Evolutionary conservation across 2,329 filamentous ascomycete species (phyloP).

Genomic region (Cadophora sp.): DNA sequence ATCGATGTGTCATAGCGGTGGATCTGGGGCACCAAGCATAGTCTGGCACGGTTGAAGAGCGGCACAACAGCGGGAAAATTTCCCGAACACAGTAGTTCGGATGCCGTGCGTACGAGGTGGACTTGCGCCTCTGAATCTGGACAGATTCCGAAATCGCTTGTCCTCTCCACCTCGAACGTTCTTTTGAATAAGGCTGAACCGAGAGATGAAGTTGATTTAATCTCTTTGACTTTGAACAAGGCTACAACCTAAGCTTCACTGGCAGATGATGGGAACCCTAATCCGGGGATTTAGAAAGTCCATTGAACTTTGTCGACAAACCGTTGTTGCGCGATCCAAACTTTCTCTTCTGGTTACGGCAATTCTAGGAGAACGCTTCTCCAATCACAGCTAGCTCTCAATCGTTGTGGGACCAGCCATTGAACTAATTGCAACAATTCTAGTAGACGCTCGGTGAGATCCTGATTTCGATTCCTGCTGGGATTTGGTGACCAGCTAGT

Average conservation of each 20-base stretch:
- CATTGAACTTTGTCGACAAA: conserved; percentile 9
- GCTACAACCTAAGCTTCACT: conserved; percentile 11
- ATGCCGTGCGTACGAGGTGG: background rate
- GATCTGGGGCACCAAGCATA: conserved; percentile 8
- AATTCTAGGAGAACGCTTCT: background rate
- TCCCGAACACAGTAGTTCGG: background rate
- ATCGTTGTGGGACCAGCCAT: background rate
- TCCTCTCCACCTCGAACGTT: background rate
- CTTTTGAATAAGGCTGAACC: background rate
- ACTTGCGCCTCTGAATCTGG: background rate
- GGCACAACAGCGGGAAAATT: conserved; percentile 5
- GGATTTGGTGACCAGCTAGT: background rate
- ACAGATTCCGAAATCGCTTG: no score
- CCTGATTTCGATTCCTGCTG: background rate
- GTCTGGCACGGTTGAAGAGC: conserved; percentile 12
- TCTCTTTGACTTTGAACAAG: conserved; percentile 18
- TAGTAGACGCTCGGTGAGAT: background rate
- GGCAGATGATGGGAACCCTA: conserved; percentile 13
- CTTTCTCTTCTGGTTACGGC: background rate
- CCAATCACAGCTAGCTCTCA: background rate
- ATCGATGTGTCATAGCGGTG: conserved; percentile 3
- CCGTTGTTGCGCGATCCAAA: background rate
- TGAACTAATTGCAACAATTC: background rate
- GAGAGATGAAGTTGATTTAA: conserved; percentile 21
- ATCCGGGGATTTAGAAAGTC: conserved; percentile 7